Percentiles rank a stretch among this genome's conserved stretches.
Evolutionary conservation across 352 stramenopile genomes (phyloP).

Genomic region (Globisporangium cystogenes): DNA sequence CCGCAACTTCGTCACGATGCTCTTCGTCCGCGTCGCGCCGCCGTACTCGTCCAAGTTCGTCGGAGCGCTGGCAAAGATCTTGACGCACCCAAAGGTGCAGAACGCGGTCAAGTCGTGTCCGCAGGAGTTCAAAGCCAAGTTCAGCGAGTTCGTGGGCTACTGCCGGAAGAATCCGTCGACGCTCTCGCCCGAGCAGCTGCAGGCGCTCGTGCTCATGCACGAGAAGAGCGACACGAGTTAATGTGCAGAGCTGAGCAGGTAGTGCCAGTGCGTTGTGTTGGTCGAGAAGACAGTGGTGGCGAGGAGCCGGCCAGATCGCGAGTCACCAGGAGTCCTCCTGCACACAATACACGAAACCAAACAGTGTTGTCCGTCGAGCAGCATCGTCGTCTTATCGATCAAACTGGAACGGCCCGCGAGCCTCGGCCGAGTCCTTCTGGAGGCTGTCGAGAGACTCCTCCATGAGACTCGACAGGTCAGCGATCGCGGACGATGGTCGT

Average conservation of each 20-base stretch:
- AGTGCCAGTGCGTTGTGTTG: background rate
- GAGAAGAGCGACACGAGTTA: constrained; percentile 18
- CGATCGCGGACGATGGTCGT: constrained; percentile 61
- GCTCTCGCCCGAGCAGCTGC: constrained; percentile 59
- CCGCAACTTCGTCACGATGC: constrained; percentile 80
- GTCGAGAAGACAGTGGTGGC: background rate
- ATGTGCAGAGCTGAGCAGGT: background rate
- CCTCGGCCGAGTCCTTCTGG: constrained; percentile 32
- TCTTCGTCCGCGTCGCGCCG: constrained; percentile 65
- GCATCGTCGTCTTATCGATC: background rate
- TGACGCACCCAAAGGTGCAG: constrained; percentile 82
- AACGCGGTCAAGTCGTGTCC: constrained; percentile 80
- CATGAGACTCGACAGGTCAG: constrained; percentile 74
- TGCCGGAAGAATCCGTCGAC: constrained; percentile 60
- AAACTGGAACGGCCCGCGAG: constrained; percentile 2
- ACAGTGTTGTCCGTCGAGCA: background rate
- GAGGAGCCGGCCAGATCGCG: background rate
- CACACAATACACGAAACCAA: background rate
- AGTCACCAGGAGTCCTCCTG: background rate
- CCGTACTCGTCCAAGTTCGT: constrained; percentile 80
- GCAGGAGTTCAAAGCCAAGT: constrained; percentile 67
- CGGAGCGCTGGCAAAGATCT: constrained; percentile 55
- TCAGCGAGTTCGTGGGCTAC: constrained; percentile 57
- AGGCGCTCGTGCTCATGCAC: constrained; percentile 45
- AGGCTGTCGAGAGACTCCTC: constrained; percentile 67